phyloP scores from a whole-genome alignment of 2,329 filamentous ascomycete genomes.

The Talaromyces sp. region DNA sequence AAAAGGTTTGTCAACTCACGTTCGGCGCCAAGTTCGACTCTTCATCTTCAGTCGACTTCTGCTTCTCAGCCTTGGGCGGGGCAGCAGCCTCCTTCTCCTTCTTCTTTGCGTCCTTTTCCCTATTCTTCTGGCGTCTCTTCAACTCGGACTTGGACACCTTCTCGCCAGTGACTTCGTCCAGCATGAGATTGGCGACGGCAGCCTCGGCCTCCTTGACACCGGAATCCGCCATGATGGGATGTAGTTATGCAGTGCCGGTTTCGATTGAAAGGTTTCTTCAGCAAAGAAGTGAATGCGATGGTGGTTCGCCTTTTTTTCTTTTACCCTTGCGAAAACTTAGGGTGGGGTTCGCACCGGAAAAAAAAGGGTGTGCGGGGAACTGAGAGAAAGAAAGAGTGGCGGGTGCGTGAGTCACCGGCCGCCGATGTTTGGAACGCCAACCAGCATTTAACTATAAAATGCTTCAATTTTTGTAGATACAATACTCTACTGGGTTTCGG shows the following conservation, averaged over 20 bases:
- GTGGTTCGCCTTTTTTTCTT: not conserved
- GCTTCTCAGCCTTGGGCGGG: constrained; percentile 56
- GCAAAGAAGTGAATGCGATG: not conserved
- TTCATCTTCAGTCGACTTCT: constrained; percentile 57
- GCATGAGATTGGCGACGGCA: constrained; percentile 65
- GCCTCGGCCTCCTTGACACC: constrained; percentile 43
- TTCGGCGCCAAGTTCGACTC: constrained; percentile 71
- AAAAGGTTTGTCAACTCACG: constrained; percentile 40
- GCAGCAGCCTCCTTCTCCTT: constrained; percentile 72
- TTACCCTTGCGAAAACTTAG: not conserved
- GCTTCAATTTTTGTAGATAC: not conserved
- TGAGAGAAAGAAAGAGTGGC: not conserved
- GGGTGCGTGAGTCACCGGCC: constrained; percentile 4
- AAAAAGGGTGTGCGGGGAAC: constrained; percentile 12
- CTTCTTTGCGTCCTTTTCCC: constrained; percentile 84
- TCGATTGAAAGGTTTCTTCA: not conserved
- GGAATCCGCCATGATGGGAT: constrained; percentile 33
- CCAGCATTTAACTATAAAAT: not conserved
- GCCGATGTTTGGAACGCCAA: constrained; percentile 9
- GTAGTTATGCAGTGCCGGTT: not conserved
- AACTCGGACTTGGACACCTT: constrained; percentile 76
- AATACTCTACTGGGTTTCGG: not conserved
- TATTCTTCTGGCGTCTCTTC: constrained; percentile 93
- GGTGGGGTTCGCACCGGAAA: constrained; percentile 3
- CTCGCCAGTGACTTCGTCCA: constrained; percentile 93